phyloP scores from a whole-genome alignment of 139 green algal genomes.

The Chlorella sp. region DNA sequence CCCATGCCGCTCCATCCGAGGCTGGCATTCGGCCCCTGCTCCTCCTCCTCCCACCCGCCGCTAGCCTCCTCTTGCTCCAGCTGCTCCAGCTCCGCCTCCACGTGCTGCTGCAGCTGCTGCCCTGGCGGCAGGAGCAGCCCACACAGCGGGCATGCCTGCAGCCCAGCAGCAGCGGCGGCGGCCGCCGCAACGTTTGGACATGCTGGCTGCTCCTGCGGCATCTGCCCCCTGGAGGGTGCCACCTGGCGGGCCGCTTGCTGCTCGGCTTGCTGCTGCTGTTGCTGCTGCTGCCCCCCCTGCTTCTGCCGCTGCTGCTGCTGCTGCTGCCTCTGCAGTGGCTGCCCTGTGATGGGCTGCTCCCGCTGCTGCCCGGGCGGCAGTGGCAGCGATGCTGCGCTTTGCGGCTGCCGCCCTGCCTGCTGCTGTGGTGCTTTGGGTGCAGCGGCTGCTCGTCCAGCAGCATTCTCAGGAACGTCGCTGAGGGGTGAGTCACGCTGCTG shows the following conservation, averaged over 20 bases:
- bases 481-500: background rate
- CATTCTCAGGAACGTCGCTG: background rate
- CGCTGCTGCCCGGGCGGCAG: background rate
- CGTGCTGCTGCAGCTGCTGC: background rate
- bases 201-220: background rate
- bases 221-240: background rate
- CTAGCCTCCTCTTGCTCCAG: background rate
- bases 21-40: background rate
- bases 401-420: too few species aligned
- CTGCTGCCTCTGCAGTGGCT: background rate
- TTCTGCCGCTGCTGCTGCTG: background rate
- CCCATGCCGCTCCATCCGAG: too few species aligned
- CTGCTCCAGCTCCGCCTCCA: conserved; percentile 14
- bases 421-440: too few species aligned
- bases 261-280: background rate
- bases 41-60: background rate
- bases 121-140: background rate
- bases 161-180: background rate
- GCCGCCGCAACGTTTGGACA: too few species aligned
- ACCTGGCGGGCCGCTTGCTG: background rate
- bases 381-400: background rate
- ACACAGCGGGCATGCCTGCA: conserved; percentile 35
- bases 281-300: background rate
- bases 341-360: too few species aligned
- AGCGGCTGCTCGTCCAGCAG: background rate